These are phyloP conservation scores for Serendipita vermifera DNA, from an alignment of 768 basidiomycete species.

Conservation along the genomic window DNA sequence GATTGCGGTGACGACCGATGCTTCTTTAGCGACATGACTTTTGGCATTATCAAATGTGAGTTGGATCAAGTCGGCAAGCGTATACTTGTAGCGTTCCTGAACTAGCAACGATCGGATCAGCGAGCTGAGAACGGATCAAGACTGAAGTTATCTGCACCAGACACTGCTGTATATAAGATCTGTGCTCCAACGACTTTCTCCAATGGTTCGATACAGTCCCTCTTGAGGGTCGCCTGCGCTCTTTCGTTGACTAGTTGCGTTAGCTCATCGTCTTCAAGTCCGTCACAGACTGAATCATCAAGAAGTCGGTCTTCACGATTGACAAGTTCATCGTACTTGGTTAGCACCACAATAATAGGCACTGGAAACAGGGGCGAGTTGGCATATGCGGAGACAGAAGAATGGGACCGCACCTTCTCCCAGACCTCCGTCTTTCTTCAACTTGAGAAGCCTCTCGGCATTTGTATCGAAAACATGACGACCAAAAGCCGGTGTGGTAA, in stretches of 20 bases:
- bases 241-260: too few relatives aligned
- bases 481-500: not conserved
- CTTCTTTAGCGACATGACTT: not conserved
- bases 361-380: too few relatives aligned
- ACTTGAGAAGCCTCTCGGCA: not conserved
- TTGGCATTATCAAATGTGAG: not conserved
- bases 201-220: not conserved
- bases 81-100: not conserved
- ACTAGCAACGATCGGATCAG: not conserved
- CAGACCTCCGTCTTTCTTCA: not conserved
- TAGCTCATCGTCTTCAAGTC: too few relatives aligned
- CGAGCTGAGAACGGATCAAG: not conserved
- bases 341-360: too few relatives aligned
- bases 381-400: too few relatives aligned
- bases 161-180: not conserved
- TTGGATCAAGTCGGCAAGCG: not conserved
- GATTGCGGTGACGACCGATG: not conserved
- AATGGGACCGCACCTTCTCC: not conserved
- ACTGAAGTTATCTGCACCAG: not conserved
- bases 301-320: too few relatives aligned
- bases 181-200: not conserved
- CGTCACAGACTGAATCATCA: too few relatives aligned
- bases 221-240: not conserved
- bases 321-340: too few relatives aligned
- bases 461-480: not conserved